Base-by-base conservation (phyloP, 257 asterid species). In the Nicotiana benthamiana region DNA sequence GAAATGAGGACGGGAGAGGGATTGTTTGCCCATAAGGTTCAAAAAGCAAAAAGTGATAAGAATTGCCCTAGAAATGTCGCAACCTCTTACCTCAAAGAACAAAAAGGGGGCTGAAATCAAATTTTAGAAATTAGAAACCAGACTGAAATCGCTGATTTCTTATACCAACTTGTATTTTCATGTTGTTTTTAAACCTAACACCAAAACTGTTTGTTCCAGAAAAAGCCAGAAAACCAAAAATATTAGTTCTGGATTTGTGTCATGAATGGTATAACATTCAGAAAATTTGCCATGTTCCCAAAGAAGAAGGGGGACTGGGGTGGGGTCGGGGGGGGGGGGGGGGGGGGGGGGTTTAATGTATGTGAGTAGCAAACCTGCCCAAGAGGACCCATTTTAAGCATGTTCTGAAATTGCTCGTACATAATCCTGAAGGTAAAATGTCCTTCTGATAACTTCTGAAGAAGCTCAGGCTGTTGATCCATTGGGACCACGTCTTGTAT, bases 381-480 rank as follows among this genome's bases (percentile, higher is more conserved):
- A 77, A 95, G 92, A 61, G 98, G 94, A 77, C 98, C 98, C 98
- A 95, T 93, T 78, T 93, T 91, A n/a, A 89, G 96, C 82, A 95
- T 86, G 86, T 91, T 92, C 86, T 93, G 95, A 82, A 91, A 93
- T 82, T 92, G 99, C 89, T 95, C 98, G 11, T 90, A 92, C 99
- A 96, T 96, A 82, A 90, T 91, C 86, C 98, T 92, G 82, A 96
- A 77, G 78, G 99, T 90, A 85, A 94, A 94, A 81, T 85, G 92
- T 82, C 98, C 99, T 86, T 96, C 97, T 6, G 97, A 89, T 75
- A 96, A 94, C 93, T 96, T 96, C 86, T 94, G 97, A 81, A 92
- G 94, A 82, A 96, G 98, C 90, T 96, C 99, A n/a, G 97, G 97
- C 86, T 96, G 99, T 87, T 96, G 98, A 80, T 96, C 98, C 97